Conservation (phyloP, 2,329 filamentous ascomycete genomes). For the Colletotrichum scovillei region DNA sequence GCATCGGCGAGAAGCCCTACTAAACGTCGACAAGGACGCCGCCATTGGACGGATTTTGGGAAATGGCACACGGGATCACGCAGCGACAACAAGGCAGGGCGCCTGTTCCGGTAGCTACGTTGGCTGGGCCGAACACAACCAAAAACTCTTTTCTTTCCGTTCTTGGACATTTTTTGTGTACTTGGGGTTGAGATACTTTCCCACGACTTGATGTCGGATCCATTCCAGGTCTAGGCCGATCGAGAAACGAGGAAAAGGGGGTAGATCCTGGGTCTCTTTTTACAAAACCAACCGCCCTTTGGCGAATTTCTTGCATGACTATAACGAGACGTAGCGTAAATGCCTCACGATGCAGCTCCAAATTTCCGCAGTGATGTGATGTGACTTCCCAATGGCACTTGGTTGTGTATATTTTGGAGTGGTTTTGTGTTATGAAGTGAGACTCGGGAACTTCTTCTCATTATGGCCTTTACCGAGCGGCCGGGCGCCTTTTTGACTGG, state of each 20-base stretch:
- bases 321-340: constrained; percentile 17
- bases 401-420: not conserved
- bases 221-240: not conserved
- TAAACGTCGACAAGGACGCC: constrained; percentile 26
- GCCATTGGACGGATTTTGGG: constrained; percentile 16
- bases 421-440: too few relatives aligned
- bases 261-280: not conserved
- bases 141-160: not conserved
- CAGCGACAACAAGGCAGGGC: not conserved
- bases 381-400: not conserved
- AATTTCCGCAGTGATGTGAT: not conserved
- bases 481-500: not conserved
- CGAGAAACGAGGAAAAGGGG: not conserved
- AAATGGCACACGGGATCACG: constrained; percentile 1
- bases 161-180: constrained; percentile 28
- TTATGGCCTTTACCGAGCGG: not conserved
- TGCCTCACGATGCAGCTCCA: not conserved
- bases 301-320: not conserved
- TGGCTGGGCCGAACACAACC: constrained; percentile 15
- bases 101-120: not conserved
- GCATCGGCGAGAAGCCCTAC: constrained; percentile 44
- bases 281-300: not conserved
- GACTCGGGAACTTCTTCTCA: not conserved
- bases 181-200: not conserved
- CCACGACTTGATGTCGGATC: not conserved